Conservation (phyloP, 805 yeast genomes). For the Nakazawaea populi region DNA sequence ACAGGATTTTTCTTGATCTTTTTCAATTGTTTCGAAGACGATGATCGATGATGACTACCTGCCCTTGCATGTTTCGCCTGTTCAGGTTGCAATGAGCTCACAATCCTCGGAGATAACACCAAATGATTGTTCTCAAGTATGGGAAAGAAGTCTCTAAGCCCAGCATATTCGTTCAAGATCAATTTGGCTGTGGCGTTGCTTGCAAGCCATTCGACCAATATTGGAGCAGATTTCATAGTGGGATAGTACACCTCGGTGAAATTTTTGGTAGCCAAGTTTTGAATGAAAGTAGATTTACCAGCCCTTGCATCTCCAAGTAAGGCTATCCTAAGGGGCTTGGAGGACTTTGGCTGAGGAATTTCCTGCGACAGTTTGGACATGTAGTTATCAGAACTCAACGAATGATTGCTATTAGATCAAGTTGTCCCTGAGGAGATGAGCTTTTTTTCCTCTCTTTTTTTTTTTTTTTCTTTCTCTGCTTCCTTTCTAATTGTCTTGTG, state of each 20-base stretch:
- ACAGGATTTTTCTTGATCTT: conserved; percentile 3
- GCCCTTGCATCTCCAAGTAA: conserved; percentile 53
- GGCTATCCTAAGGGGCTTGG: conserved; percentile 49
- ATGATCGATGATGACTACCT: conserved; percentile 12
- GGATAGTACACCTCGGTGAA: conserved; percentile 73
- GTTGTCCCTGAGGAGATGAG: background rate
- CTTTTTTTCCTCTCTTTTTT: background rate
- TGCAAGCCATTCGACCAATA: conserved; percentile 51
- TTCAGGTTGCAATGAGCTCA: conserved; percentile 17
- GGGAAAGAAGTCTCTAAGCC: conserved; percentile 30
- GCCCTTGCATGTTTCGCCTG: conserved; percentile 14
- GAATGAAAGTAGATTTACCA: conserved; percentile 57
- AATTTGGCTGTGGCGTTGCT: conserved; percentile 29
- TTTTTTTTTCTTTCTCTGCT: too few species aligned
- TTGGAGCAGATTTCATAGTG: conserved; percentile 55
- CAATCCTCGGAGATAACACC: conserved; percentile 16
- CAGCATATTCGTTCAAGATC: conserved; percentile 41
- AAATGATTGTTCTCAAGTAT: conserved; percentile 21
- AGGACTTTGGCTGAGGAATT: conserved; percentile 2
- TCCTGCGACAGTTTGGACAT: background rate
- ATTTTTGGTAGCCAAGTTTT: conserved; percentile 39
- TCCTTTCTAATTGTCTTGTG: too few species aligned
- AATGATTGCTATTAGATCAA: background rate
- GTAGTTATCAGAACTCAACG: too few species aligned
- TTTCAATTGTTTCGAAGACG: conserved; percentile 7